A percentile compares a stretch with the other conserved stretches of the same genome.
Conservation (phyloP, 306 rosid species). For the Gleditsia sinensis region DNA sequence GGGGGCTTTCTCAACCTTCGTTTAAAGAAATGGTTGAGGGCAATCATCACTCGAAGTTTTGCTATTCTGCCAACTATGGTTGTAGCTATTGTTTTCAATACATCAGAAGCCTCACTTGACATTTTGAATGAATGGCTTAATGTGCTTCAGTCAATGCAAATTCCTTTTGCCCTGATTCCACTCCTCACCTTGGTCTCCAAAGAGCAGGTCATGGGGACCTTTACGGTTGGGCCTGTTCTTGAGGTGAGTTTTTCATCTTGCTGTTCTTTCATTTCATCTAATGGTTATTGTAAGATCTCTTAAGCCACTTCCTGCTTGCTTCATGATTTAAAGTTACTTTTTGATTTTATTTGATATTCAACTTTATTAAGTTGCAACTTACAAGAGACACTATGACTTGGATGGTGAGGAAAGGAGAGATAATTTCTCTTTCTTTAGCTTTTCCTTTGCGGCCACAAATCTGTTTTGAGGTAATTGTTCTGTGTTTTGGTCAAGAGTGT, state of each 20-base stretch:
- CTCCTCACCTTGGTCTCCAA: constrained; percentile 83
- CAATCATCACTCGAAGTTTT: constrained; percentile 81
- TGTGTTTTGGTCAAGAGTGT: background rate
- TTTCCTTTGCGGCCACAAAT: constrained; percentile 19
- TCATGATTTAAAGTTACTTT: constrained; percentile 9
- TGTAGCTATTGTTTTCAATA: constrained; percentile 75
- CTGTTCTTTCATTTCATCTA: constrained; percentile 17
- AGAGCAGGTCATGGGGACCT: constrained; percentile 85
- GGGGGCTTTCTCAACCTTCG: constrained; percentile 93
- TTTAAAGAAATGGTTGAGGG: constrained; percentile 89
- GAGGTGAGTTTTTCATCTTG: constrained; percentile 53
- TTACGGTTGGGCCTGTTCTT: constrained; percentile 73
- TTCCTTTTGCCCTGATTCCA: constrained; percentile 90
- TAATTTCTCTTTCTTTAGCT: constrained; percentile 2
- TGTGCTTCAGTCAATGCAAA: constrained; percentile 89
- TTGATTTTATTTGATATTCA: constrained; percentile 10
- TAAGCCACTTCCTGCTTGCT: constrained; percentile 16
- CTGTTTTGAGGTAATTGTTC: background rate
- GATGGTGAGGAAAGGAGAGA: constrained; percentile 22
- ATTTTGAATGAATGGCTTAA: constrained; percentile 89
- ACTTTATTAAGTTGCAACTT: background rate
- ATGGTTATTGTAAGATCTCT: constrained; percentile 22
- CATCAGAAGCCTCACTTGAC: constrained; percentile 76
- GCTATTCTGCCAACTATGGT: constrained; percentile 84
- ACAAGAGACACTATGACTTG: constrained; percentile 8